phyloP scores from a whole-genome alignment of 2,329 filamentous ascomycete species.

The Fusarium paranaense region DNA sequence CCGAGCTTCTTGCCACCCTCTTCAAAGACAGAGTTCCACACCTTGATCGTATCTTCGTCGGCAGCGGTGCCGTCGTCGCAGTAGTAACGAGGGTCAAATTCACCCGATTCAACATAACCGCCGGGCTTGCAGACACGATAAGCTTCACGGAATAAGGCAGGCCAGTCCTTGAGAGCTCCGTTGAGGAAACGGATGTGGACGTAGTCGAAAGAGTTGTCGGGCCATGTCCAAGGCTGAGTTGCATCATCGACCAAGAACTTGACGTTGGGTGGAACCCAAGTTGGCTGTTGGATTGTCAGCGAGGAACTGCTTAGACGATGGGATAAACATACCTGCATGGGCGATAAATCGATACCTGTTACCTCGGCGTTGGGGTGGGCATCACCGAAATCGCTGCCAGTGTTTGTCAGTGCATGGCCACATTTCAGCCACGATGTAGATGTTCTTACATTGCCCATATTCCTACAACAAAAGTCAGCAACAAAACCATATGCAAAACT shows the following conservation, averaged over 20 bases:
- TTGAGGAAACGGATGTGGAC: conserved; percentile 1
- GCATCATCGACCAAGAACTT: conserved; percentile 6
- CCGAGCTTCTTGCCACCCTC: background rate
- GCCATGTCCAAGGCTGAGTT: conserved; percentile 1
- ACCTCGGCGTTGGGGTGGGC: conserved; percentile 5
- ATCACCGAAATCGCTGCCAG: conserved; percentile 8
- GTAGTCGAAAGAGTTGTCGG: conserved; percentile 2
- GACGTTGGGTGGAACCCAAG: background rate
- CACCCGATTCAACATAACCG: conserved; percentile 19
- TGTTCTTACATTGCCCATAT: conserved; percentile 7
- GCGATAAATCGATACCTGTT: conserved; percentile 5
- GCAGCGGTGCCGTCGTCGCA: conserved; percentile 2
- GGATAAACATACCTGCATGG: background rate
- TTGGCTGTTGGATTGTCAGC: background rate
- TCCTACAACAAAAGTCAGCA: background rate
- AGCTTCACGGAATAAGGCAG: background rate
- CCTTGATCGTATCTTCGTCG: background rate
- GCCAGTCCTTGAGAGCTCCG: background rate
- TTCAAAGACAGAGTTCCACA: conserved; percentile 11
- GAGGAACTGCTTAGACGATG: background rate
- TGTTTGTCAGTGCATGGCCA: background rate
- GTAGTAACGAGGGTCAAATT: conserved; percentile 10
- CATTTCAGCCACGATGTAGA: background rate
- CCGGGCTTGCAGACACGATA: conserved; percentile 12
- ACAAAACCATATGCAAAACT: background rate